phyloP scores from a whole-genome alignment of 192 early-diverging fungal species.

The Backusella morwellensis region DNA sequence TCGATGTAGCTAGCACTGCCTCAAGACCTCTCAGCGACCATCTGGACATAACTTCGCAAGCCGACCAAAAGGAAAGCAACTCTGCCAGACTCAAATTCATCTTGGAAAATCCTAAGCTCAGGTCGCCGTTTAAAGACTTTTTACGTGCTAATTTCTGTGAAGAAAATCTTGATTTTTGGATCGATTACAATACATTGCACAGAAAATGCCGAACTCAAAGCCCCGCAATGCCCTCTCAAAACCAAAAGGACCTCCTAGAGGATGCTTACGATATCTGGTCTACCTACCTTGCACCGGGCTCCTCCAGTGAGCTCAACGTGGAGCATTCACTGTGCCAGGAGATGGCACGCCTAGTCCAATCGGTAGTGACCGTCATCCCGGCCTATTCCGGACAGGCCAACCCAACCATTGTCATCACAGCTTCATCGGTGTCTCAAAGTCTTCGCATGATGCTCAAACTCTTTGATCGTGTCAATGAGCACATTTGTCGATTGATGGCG shows the following conservation, averaged over 20 bases:
- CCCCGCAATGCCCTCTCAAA: constrained; percentile 34
- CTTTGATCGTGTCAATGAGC: constrained; percentile 62
- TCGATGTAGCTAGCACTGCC: not conserved
- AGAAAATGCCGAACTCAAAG: constrained; percentile 43
- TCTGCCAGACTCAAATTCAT: constrained; percentile 58
- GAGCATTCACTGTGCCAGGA: constrained; percentile 49
- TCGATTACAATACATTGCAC: constrained; percentile 47
- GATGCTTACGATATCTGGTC: constrained; percentile 55
- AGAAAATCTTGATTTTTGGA: constrained; percentile 73
- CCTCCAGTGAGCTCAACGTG: constrained; percentile 51
- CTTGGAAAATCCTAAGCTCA: constrained; percentile 49
- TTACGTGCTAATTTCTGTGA: constrained; percentile 66
- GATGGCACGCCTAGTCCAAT: constrained; percentile 45
- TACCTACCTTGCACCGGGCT: constrained; percentile 44
- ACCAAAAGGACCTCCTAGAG: constrained; percentile 41
- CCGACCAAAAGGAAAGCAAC: constrained; percentile 48
- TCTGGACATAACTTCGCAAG: not conserved
- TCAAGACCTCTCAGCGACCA: not conserved
- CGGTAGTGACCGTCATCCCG: constrained; percentile 43
- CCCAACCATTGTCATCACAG: constrained; percentile 24
- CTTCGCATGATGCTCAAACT: constrained; percentile 37
- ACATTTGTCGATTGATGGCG: constrained; percentile 73
- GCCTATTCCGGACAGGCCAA: constrained; percentile 17
- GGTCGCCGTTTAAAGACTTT: constrained; percentile 62
- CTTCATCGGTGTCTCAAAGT: constrained; percentile 29